These are phyloP conservation scores for Entomortierella chlamydospora DNA, from an alignment of 192 early-diverging fungal species.

Conservation along the genomic window DNA sequence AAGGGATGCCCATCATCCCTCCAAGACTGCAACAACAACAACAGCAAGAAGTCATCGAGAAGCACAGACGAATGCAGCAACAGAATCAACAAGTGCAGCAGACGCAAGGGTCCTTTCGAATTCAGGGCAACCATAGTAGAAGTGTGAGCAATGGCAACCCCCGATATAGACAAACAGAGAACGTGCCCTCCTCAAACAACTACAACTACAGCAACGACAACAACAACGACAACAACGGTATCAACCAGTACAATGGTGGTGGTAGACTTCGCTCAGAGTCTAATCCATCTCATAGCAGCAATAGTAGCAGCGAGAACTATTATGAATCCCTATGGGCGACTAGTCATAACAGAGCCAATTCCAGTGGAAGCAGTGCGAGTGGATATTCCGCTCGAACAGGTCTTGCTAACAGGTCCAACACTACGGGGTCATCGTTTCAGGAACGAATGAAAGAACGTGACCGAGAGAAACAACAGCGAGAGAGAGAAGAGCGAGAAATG, in stretches of 20 bases:
- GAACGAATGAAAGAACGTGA: slow-evolving; percentile 47
- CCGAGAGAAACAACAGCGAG: slow-evolving; percentile 33
- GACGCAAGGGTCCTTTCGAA: neutral
- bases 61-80: slow-evolving; percentile 11
- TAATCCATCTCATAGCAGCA: slow-evolving; percentile 17
- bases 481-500: slow-evolving; percentile 37
- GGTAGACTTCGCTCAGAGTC: slow-evolving; percentile 32
- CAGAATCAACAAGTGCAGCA: slow-evolving; percentile 12
- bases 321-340: neutral
- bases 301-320: neutral
- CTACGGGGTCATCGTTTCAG: slow-evolving; percentile 39
- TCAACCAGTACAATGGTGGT: neutral
- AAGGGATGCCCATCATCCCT: slow-evolving; percentile 37
- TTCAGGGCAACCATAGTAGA: slow-evolving; percentile 9
- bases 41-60: slow-evolving; percentile 17
- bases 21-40: slow-evolving; percentile 28
- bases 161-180: too few species aligned
- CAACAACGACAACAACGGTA: neutral
- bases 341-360: slow-evolving; percentile 18
- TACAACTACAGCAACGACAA: neutral
- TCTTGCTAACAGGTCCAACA: slow-evolving; percentile 4
- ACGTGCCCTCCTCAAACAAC: too few species aligned
- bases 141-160: slow-evolving; percentile 25
- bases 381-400: neutral
- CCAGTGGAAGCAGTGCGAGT: slow-evolving; percentile 11